Evolutionary conservation across 2,329 filamentous ascomycete species (phyloP), one percentile per base, ranked within the genome.

Genomic region (Dendrostoma leiphaemia): DNA sequence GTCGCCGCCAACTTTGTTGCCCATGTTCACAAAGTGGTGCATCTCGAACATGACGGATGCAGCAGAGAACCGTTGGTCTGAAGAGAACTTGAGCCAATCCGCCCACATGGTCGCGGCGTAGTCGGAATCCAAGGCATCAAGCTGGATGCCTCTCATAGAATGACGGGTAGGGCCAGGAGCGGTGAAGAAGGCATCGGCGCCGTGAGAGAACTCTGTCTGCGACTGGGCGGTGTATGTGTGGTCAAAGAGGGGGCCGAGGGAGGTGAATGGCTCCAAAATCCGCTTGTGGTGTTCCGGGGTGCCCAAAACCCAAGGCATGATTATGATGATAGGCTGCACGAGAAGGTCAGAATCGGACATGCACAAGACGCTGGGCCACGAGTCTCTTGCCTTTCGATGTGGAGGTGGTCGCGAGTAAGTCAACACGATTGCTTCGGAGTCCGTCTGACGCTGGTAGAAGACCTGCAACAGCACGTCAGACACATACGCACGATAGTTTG

Each of bases 1-100:
- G 12, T 48, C 46, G 28, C 46, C 46, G 8, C 46, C 46, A 10
- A 48, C 46, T 26, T 48, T 37, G 31, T 48, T 29, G 19, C 32
- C 46, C 23, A 48, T 10, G 21, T 28, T 37, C 6, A 24, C 46
- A 28, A 37, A 48, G 46, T 48, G 32, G 32, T 48, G 46, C 19
- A 15, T 28, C 21, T 48, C 46, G 9, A 48, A 28, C 19, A 48
- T 28, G 19, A 48, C 21, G 31, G 46, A 21, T 17, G 32, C 21
- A 7, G 46, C 46, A 13, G 46, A 17, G 13, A 37, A 48, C 10
- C 23, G 34, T 2, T 31, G 46, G 9, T 48, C 46, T 7, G 32
- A 35, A 4, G 46, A 37, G 23, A 48, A 48, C 21, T 9, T 3
- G 1, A 48, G 15, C 46, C 46, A 48, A 13, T 28, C 23, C 4